Evolutionary conservation across 441 rosid species (phyloP), one percentile per base, ranked within the genome.

Genomic region (Bocquillonia castaneifolia): DNA sequence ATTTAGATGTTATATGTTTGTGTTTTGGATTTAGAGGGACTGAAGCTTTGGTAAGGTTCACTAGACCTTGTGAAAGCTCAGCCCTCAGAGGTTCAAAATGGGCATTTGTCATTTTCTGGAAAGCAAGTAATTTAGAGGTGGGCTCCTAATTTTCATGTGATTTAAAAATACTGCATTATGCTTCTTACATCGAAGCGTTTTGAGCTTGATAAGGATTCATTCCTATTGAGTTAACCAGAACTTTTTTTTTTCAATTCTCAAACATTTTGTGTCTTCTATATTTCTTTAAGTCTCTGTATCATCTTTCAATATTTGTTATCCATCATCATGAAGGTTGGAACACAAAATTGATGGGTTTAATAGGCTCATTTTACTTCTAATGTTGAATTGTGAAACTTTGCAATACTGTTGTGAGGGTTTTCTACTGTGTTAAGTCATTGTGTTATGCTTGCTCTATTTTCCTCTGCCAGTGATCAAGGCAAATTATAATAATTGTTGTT

Each of bases 31-130:
- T 42, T 31, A 93, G 97, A 97, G 0, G 97, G 97, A 39, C 85
- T 93, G 64, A 93, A 91, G 84, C 88, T 93, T 47, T 91, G 99
- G 99, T 97, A 93, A 80, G 93, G 97, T 59, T 93, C 99, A 10
- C 64, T 89, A 29, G 97, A 93, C 84, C 93, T 93, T 67, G 86
- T 91, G 45, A 87, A 83, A 76, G 86, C 95, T 76, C 86, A 89
- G 23, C 86, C 68, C 28, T 74, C 85, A 1, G 92, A 89, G 70
- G 73, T 84, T 61, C 82, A 82, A 63, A 75, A 72, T 25, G 88
- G 81, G 28, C 74, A 70, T 63, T 48, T 89, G 8, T 83, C 90
- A 12, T 83, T 93, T 62, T 28, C 73, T 6, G 87, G 91, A n/a
- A 93, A 87, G 77, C 64, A 78, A 52, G 97, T 91, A 44, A n/a